Conservation (phyloP, 2,329 filamentous ascomycete species). For the Xylaria sp. region DNA sequence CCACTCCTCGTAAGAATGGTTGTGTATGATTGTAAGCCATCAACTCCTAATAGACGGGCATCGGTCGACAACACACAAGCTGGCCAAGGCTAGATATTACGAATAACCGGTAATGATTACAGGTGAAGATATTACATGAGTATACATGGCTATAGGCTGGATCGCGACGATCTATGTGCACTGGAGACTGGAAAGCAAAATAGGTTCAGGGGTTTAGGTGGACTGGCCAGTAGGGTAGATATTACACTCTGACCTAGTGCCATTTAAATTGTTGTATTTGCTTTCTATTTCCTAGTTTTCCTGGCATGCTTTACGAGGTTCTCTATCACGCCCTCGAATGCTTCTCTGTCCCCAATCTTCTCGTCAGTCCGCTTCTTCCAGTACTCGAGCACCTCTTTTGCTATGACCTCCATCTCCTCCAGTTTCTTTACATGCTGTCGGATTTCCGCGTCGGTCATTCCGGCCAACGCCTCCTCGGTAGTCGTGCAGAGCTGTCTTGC, state of each 20-base stretch:
- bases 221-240: background rate
- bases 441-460: constrained; percentile 79
- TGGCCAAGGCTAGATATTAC: too few species aligned
- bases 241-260: background rate
- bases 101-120: too few species aligned
- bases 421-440: constrained; percentile 70
- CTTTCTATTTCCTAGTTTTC: constrained; percentile 72
- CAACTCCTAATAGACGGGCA: too few species aligned
- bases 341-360: constrained; percentile 86
- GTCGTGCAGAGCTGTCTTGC: constrained; percentile 79
- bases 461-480: constrained; percentile 79
- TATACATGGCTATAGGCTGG: background rate
- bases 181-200: background rate
- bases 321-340: constrained; percentile 95
- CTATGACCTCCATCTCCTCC: constrained; percentile 68
- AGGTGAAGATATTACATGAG: too few species aligned
- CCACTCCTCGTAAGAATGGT: too few species aligned
- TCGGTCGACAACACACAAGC: too few species aligned
- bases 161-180: background rate
- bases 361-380: constrained; percentile 87
- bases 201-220: background rate
- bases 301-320: constrained; percentile 91
- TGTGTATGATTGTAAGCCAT: too few species aligned
- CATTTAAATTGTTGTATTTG: constrained; percentile 15
- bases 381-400: constrained; percentile 79